Evolutionary conservation across 352 stramenopile genomes (phyloP), one percentile per base, ranked within the genome.

Genomic region (Phytophthora cryptogea): DNA sequence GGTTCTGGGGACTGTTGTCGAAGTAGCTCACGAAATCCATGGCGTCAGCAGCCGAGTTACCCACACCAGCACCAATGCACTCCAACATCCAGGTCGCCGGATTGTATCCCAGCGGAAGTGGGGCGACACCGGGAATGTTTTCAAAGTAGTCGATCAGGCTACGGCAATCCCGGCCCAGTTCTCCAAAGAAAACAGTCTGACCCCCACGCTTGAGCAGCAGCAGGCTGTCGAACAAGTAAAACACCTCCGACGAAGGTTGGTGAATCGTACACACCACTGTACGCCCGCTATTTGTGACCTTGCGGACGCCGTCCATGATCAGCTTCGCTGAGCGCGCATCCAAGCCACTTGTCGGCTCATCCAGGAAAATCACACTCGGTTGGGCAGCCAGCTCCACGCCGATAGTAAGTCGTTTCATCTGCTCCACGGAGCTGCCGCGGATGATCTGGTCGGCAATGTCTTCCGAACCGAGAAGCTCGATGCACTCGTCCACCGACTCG

Each of bases 1-100:
- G 30, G 1, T 50, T 60, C 0, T 27, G 14, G 9, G 56, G 32
- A 31, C 70, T 80, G 11, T 59, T 45, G n/a, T 75, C 57, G 47
- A 78, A 83, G 37, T 57, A 26, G 0, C 47, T 41, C 5, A 68
- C 73, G 41, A 83, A 83, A 40, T 83, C 70, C 8, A 37, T 56
- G n/a, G 8, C 32, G 20, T 63, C 51, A 20, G n/a, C 55, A 8
- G 40, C 44, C n/a, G 52, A 59, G 30, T 49, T 61, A 46, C 40
- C 59, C 2, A 66, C 54, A 11, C 73, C 81, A 3, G 71, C 76
- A 23, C 76, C 74, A 89, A 87, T 86, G 36, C 66, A 80, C 50
- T 90, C 78, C 4, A 97, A 68, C 85, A 96, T 96, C 88, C 88
- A 97, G 6, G 88, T 95, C 4, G 87, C 84, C 13, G 90, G 90